Conservation (phyloP, 2,329 filamentous ascomycete species). For the Camptophora hylomeconis region DNA sequence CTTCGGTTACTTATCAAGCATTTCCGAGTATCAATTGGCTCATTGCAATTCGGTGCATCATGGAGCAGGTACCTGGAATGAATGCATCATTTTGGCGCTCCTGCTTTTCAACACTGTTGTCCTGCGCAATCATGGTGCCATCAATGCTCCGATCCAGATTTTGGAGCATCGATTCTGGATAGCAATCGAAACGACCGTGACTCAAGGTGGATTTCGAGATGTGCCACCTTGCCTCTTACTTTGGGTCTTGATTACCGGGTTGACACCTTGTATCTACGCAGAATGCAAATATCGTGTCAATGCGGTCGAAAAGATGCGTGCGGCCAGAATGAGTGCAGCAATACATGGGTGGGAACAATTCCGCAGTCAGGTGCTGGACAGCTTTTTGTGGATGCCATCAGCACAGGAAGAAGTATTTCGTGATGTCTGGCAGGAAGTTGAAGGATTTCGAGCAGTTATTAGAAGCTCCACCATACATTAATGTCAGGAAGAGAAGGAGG, state of each 20-base stretch:
- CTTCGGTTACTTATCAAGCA: constrained; percentile 3
- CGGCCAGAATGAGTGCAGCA: neutral
- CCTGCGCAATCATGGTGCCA: constrained; percentile 1
- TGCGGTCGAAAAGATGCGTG: constrained; percentile 2
- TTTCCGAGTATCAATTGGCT: constrained; percentile 5
- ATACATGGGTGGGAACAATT: constrained; percentile 2
- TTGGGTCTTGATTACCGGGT: constrained; percentile 2
- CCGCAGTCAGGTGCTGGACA: constrained; percentile 1
- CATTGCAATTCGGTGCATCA: constrained; percentile 4
- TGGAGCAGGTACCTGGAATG: neutral
- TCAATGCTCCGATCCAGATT: constrained; percentile 2
- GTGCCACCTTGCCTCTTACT: constrained; percentile 1
- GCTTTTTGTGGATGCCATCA: constrained; percentile 2
- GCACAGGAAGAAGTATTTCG: constrained; percentile 3
- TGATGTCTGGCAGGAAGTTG: constrained; percentile 1
- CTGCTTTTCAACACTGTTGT: constrained; percentile 4
- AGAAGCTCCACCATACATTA: too few relatives aligned
- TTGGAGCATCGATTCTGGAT: constrained; percentile 3
- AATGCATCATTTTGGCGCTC: constrained; percentile 5
- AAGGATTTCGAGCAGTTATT: too few relatives aligned
- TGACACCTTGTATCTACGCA: neutral
- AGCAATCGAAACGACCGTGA: constrained; percentile 2
- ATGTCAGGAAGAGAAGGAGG: too few relatives aligned
- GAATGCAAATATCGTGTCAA: neutral
- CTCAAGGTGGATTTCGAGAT: neutral